Conservation (phyloP, 2,329 filamentous ascomycete genomes). For the Lasiodiplodia hormozganensis region DNA sequence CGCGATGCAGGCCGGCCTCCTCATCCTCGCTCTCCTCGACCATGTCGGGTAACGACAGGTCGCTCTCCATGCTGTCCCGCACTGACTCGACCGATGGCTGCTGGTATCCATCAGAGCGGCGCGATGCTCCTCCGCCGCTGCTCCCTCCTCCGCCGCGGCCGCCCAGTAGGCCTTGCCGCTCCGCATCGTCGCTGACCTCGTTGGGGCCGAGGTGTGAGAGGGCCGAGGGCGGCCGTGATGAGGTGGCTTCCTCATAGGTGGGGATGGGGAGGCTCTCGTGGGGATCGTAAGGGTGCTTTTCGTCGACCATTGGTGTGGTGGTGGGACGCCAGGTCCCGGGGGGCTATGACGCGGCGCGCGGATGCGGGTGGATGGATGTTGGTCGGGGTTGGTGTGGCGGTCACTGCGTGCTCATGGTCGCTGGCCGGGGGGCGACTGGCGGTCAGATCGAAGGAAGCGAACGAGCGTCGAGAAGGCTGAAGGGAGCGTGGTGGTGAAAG, state of each 20-base stretch:
- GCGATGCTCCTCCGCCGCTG: constrained; percentile 33
- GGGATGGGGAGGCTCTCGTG: constrained; percentile 73
- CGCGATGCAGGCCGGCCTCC: constrained; percentile 68
- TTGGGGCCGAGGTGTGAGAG: constrained; percentile 56
- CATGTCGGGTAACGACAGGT: constrained; percentile 60
- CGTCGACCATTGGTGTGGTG: constrained; percentile 44
- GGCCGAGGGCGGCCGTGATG: constrained; percentile 61
- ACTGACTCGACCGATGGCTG: constrained; percentile 84
- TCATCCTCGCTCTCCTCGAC: constrained; percentile 59
- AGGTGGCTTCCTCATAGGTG: constrained; percentile 81
- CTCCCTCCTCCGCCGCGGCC: not conserved
- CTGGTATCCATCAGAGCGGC: constrained; percentile 54
- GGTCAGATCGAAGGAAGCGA: constrained; percentile 2
- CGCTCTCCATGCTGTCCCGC: constrained; percentile 65
- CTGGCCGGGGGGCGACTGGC: constrained; percentile 9
- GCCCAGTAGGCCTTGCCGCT: constrained; percentile 77
- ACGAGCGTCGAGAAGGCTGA: constrained; percentile 11
- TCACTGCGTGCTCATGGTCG: constrained; percentile 29
- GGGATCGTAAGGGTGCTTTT: constrained; percentile 48
- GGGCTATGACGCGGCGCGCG: constrained; percentile 28
- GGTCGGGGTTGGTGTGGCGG: constrained; percentile 1
- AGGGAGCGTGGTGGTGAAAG: constrained; percentile 22
- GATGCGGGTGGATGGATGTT: constrained; percentile 9
- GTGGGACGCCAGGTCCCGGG: constrained; percentile 32
- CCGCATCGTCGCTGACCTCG: constrained; percentile 72